Evolutionary conservation across 2,329 filamentous ascomycete genomes (phyloP).

Genomic region (Alternaria triticina): DNA sequence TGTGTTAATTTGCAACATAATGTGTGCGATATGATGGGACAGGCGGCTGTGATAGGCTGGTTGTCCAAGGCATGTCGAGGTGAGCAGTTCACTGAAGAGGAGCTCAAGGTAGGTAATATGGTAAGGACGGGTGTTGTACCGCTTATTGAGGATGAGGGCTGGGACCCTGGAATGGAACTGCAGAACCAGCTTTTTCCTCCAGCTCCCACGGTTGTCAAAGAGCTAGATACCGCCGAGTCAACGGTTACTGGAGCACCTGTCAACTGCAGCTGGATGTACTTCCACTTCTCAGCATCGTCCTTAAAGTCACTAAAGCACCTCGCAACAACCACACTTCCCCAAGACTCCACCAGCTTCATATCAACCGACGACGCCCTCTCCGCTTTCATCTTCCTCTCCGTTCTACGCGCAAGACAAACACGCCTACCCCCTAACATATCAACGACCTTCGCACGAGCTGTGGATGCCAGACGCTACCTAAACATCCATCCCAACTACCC

Average conservation of each 20-base stretch:
- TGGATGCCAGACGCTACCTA: constrained; percentile 56
- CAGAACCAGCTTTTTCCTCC: constrained; percentile 40
- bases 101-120: constrained; percentile 54
- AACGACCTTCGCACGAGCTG: constrained; percentile 55
- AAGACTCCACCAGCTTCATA: constrained; percentile 43
- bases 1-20: constrained; percentile 58
- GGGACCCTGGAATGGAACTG: constrained; percentile 46
- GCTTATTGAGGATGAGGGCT: constrained; percentile 45
- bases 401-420: constrained; percentile 51
- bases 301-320: constrained; percentile 52
- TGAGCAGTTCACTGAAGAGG: constrained; percentile 55
- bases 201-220: neutral
- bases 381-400: constrained; percentile 59
- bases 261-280: constrained; percentile 54
- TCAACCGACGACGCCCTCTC: constrained; percentile 63
- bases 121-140: constrained; percentile 49
- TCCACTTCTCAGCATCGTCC: constrained; percentile 50
- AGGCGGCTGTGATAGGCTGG: constrained; percentile 55
- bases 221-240: neutral
- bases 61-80: constrained; percentile 58
- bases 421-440: constrained; percentile 33
- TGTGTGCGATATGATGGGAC: constrained; percentile 60
- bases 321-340: constrained; percentile 36
- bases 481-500: constrained; percentile 54
- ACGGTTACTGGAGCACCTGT: neutral